Percentiles rank a stretch among this genome's conserved stretches.
Evolutionary conservation across 2,329 filamentous ascomycete species (phyloP).

Genomic region (Bipolaris oryzae): DNA sequence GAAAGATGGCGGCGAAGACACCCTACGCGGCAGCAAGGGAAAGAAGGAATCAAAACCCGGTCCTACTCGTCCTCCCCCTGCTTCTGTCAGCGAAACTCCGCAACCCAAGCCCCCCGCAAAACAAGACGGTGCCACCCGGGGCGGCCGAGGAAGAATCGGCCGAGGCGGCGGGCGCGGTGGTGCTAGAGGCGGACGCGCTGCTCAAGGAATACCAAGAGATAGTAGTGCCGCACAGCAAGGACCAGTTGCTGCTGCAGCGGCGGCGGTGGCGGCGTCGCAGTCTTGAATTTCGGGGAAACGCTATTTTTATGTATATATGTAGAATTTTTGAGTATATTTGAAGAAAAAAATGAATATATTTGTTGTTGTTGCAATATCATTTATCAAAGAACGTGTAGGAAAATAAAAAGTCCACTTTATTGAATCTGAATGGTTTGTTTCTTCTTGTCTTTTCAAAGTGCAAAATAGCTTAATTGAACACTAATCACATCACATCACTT

Average conservation of each 20-base stretch:
- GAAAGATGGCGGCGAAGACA: slow-evolving; percentile 26
- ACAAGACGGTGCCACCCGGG: slow-evolving; percentile 16
- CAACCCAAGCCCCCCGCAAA: slow-evolving; percentile 16
- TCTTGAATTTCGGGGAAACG: neutral
- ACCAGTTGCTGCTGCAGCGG: too few relatives aligned
- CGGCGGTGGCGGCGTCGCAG: neutral
- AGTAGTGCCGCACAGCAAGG: neutral
- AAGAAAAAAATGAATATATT: neutral
- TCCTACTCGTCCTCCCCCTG: neutral
- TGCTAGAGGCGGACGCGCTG: slow-evolving; percentile 30
- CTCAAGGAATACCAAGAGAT: slow-evolving; percentile 23
- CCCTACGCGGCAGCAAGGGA: slow-evolving; percentile 22
- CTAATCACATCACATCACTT: too few relatives aligned
- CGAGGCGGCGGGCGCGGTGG: slow-evolving; percentile 33
- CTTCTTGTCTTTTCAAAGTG: too few relatives aligned
- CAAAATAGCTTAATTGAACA: too few relatives aligned
- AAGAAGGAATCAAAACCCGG: slow-evolving; percentile 19
- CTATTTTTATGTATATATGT: neutral
- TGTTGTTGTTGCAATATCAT: neutral
- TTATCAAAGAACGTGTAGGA: neutral
- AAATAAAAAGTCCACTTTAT: too few relatives aligned
- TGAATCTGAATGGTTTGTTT: too few relatives aligned
- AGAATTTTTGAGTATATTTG: neutral
- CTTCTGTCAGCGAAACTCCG: slow-evolving; percentile 2
- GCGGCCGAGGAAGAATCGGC: slow-evolving; percentile 25